Percentiles rank a stretch among this genome's conserved stretches.
phyloP scores from a whole-genome alignment of 768 basidiomycete genomes.

The Sporobolomyces pararoseus region DNA sequence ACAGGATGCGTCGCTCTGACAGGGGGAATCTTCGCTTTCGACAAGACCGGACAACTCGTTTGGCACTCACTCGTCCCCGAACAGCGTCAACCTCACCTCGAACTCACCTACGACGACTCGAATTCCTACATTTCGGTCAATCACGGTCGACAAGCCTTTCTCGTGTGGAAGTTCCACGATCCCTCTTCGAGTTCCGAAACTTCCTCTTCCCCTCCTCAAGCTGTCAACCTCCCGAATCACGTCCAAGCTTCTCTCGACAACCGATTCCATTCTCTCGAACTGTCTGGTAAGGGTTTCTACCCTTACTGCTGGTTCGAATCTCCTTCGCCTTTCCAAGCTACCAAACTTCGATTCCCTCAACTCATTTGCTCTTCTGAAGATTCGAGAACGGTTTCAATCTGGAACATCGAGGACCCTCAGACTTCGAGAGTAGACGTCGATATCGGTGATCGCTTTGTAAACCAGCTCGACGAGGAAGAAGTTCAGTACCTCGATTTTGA shows the following conservation, averaged over 20 bases:
- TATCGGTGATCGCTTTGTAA: too few species aligned
- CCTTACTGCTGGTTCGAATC: not conserved
- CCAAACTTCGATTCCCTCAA: not conserved
- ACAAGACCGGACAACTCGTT: not conserved
- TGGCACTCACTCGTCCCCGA: not conserved
- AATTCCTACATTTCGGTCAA: not conserved
- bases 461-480: too few species aligned
- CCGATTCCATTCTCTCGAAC: not conserved
- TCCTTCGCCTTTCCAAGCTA: not conserved
- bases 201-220: not conserved
- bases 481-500: too few species aligned
- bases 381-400: not conserved
- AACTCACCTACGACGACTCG: slow-evolving; percentile 1
- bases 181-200: not conserved
- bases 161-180: not conserved
- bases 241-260: not conserved
- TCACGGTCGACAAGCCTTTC: not conserved
- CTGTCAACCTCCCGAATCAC: not conserved
- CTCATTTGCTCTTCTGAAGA: not conserved
- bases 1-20: too few species aligned
- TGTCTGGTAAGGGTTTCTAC: not conserved
- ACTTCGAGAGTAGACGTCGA: not conserved
- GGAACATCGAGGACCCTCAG: not conserved
- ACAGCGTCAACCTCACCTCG: not conserved
- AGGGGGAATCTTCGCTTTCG: slow-evolving; percentile 12